phyloP scores from a whole-genome alignment of 345 rosid species.

The Syzygium jambos region DNA sequence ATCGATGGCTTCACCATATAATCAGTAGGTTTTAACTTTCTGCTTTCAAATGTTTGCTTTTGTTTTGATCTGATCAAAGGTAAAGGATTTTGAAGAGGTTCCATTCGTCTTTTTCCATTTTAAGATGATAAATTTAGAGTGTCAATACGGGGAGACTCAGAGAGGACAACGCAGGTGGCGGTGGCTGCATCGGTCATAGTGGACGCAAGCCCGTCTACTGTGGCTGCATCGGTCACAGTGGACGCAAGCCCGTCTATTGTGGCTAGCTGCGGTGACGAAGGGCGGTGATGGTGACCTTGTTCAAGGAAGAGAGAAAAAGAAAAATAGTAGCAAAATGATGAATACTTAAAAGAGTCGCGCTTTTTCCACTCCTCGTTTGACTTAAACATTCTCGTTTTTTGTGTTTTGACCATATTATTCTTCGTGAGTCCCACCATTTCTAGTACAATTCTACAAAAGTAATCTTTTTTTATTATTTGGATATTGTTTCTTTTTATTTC shows the following conservation, averaged over 20 bases:
- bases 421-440: too few relatives aligned
- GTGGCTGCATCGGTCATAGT: accelerated
- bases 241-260: background rate
- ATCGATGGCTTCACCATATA: background rate
- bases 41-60: background rate
- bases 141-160: background rate
- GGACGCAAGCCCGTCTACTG: background rate
- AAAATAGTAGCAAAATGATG: background rate
- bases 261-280: accelerated
- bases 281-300: background rate
- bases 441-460: too few relatives aligned
- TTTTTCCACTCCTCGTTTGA: too few relatives aligned
- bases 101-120: background rate
- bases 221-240: accelerated
- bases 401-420: too few relatives aligned
- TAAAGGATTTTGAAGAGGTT: background rate
- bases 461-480: too few relatives aligned
- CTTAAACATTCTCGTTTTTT: too few relatives aligned
- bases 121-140: background rate
- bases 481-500: too few relatives aligned
- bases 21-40: background rate
- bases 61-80: background rate
- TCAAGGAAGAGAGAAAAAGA: background rate
- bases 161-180: background rate
- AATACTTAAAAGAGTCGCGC: background rate